Conservation (phyloP, 75 land plant genomes). For the Gnetum montanum region DNA sequence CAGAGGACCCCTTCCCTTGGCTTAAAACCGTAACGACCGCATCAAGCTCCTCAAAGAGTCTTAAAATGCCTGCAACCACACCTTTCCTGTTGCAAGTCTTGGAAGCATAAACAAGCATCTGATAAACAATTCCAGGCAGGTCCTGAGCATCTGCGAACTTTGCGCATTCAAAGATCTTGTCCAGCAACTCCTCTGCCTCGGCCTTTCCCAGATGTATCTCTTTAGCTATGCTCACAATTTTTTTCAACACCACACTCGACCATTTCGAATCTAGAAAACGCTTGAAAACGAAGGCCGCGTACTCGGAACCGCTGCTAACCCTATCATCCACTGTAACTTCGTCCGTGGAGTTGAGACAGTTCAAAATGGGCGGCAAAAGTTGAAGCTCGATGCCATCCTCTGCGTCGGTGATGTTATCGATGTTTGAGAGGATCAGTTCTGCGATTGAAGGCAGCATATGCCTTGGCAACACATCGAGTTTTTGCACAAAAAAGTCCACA, state of each 20-base stretch:
- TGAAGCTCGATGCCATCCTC: constrained; percentile 38
- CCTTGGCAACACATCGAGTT: constrained; percentile 14
- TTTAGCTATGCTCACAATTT: constrained; percentile 21
- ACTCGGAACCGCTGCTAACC: constrained; percentile 17
- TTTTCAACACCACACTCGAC: constrained; percentile 49
- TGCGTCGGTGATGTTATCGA: constrained; percentile 11
- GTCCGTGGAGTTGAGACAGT: constrained; percentile 14
- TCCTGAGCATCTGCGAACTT: constrained; percentile 64
- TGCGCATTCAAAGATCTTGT: constrained; percentile 53
- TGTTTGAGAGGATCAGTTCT: constrained; percentile 27
- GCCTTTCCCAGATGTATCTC: constrained; percentile 15
- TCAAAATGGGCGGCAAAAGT: constrained; percentile 31
- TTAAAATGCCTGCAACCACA: constrained; percentile 54
- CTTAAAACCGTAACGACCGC: background rate
- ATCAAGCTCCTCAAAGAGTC: constrained; percentile 27
- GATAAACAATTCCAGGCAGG: constrained; percentile 70
- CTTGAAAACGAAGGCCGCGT: constrained; percentile 30
- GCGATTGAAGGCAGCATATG: constrained; percentile 16
- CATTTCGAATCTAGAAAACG: constrained; percentile 33
- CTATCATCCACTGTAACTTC: constrained; percentile 25
- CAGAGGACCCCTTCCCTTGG: constrained; percentile 7
- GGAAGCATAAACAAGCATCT: constrained; percentile 70
- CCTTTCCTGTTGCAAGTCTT: constrained; percentile 46
- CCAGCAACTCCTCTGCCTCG: constrained; percentile 39
- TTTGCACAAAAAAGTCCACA: constrained; percentile 1